Evolutionary conservation across 1,139 yeast species (phyloP).

Genomic region (Debaryomyces sp.): DNA sequence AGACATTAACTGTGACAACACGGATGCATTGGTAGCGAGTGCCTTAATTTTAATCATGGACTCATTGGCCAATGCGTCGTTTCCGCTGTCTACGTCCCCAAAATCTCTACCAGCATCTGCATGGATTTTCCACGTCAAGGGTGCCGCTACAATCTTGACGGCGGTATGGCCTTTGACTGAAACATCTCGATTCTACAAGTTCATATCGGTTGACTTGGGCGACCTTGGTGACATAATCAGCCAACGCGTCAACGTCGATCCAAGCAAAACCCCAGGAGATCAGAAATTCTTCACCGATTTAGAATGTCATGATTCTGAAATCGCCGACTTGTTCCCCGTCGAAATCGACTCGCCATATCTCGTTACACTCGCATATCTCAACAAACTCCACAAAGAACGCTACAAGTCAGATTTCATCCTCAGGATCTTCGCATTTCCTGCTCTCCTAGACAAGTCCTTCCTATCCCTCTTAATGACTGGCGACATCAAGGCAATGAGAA

Average conservation of each 20-base stretch:
- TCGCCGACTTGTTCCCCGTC: constrained; percentile 85
- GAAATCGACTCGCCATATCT: constrained; percentile 81
- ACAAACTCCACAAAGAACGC: constrained; percentile 79
- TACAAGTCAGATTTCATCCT: constrained; percentile 83
- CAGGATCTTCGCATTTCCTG: constrained; percentile 92
- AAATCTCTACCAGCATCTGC: constrained; percentile 87
- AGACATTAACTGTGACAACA: constrained; percentile 78
- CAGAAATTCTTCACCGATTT: constrained; percentile 55
- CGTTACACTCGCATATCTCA: constrained; percentile 82
- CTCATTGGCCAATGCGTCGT: constrained; percentile 88
- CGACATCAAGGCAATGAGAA: constrained; percentile 83
- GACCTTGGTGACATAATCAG: constrained; percentile 82
- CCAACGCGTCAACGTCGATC: constrained; percentile 36
- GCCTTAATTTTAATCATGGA: constrained; percentile 90
- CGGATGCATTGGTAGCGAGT: constrained; percentile 92
- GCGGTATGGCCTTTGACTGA: constrained; percentile 95
- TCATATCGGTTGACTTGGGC: constrained; percentile 76
- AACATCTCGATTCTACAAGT: constrained; percentile 69
- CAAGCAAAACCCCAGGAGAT: constrained; percentile 16
- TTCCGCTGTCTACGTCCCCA: constrained; percentile 62
- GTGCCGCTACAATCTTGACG: constrained; percentile 91
- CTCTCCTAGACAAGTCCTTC: constrained; percentile 78
- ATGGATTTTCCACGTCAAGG: constrained; percentile 96
- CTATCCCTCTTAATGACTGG: constrained; percentile 81
- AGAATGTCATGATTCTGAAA: constrained; percentile 84